Base-by-base conservation (phyloP, 495 filamentous ascomycete genomes). In the Aspergillus affinis region DNA sequence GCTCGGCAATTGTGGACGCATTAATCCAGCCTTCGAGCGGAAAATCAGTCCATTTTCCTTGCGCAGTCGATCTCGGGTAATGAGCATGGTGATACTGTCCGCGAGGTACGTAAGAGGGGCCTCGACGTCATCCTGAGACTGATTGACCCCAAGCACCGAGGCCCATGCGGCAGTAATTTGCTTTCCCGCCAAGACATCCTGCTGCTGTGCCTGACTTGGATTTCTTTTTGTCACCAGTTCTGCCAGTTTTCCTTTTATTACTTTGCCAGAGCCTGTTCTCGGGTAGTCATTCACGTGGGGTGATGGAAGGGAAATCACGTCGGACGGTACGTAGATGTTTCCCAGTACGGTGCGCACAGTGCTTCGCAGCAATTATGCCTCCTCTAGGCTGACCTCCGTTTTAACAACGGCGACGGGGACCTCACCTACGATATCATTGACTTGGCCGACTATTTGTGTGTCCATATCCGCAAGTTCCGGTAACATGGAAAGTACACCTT, bases 191-290 rank as follows among this genome's bases (percentile, higher is more conserved):
- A 9, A 8, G 9, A 45, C 17, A 45, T 45, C 41, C 41, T 45
- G 41, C 8, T 45, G 41, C 9, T 45, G 8, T 8, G 41, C 17
- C 8, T 17, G 9, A 23, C 8, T 23, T 52, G 9, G 23, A 26
- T 46, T 23, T 36, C 36, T 46, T 26, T 23, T 8, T 45, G 17
- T 9, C 17, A 53, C 51, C 51, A 53, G 23, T 17, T 58, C 62
- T n/a, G n/a, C n/a, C 61, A 63, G 69, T 57, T 63, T 64, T 20
- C 36, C 62, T 59, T 69, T 80, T 72, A 69, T 65, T 21, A 77
- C 58, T 57, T 81, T 81, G 20, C 78, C 78, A 15, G 71, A 55
- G 17, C 66, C 61, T 1, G 77, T 80, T 27, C 57, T 57, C 4
- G 78, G 78, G 48, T 72, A 77, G 3, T 59, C 57, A 0, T 69